Base-by-base conservation (phyloP, 2,329 filamentous ascomycete genomes). In the Venturia pyrina region DNA sequence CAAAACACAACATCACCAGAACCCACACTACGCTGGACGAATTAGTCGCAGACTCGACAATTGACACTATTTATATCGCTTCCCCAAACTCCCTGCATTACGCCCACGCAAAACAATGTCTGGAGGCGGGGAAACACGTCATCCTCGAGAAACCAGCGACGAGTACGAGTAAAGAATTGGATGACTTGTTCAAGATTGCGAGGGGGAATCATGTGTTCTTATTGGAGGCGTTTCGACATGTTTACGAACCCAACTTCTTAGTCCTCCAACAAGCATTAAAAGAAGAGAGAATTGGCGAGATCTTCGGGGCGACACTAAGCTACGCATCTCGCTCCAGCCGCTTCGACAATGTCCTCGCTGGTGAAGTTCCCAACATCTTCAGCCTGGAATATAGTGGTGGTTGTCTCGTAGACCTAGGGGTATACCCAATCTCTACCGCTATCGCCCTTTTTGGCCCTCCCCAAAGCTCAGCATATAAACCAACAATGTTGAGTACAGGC, bases 91-190 rank as follows among this genome's bases (percentile, higher is more conserved):
- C 75, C 50, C 73, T 80, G 53, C 80, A 82, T 72, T 78, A 77
- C 71, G 72, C 71, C 48, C 80, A 81, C 67, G 78, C 79, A 19
- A 79, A 78, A 67, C 69, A 71, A 19, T 72, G 79, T 46, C 73
- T 82, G 43, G 57, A 70, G 5, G 79, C 77, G 2, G 75, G 76
- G 63, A 82, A 81, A 69, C 76, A 82, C 69, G 79, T 82, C 67
- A 75, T 82, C 40, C 71, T 82, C n/a, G 80, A 82, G 70, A 82
- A 82, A 70, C 80, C 80, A 5, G 76, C 78, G 0, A 79, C 78
- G 34, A 77, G 74, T 32, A 82, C 76, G 1, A 69, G 73, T 34
- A 68, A 70, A 1, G 78, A 82, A 68, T 73, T 81, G 3, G 74
- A 79, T 44, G 72, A 77, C 37, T 71, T 82, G 15, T 80, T 80